Percentiles rank a stretch among this genome's conserved stretches.
phyloP scores from a whole-genome alignment of 2,329 filamentous ascomycete species.

The Colletotrichum sp. region DNA sequence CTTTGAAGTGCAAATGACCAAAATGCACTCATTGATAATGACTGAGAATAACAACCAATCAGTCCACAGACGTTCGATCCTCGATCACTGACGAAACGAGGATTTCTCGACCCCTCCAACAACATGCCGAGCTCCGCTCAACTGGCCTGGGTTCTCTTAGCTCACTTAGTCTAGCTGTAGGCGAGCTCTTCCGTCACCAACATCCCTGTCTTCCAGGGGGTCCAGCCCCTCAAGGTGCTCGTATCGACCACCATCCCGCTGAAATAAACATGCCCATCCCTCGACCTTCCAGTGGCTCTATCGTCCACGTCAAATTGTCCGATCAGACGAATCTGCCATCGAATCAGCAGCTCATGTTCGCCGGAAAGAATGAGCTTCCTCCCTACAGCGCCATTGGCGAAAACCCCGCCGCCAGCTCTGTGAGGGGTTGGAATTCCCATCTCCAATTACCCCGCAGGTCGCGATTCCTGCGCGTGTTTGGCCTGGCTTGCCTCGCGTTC shows the following conservation, averaged over 20 bases:
- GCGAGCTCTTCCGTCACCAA: background rate
- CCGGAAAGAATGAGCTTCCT: conserved; percentile 47
- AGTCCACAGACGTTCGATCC: background rate
- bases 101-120: background rate
- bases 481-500: conserved; percentile 52
- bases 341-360: background rate
- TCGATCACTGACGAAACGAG: background rate
- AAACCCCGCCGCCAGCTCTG: background rate
- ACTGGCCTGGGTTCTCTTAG: background rate
- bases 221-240: background rate
- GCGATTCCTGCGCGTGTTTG: conserved; percentile 28
- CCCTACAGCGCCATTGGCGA: conserved; percentile 43
- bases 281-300: background rate
- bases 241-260: background rate
- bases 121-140: background rate
- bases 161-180: background rate
- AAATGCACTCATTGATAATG: background rate
- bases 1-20: background rate
- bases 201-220: background rate
- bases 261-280: background rate
- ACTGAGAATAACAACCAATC: too few relatives aligned
- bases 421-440: background rate
- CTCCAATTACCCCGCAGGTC: conserved; percentile 10
- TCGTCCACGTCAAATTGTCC: background rate
- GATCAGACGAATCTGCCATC: background rate